Evolutionary conservation across 140 eudicot genomes (phyloP).

Genomic region (Anethum foeniculum): DNA sequence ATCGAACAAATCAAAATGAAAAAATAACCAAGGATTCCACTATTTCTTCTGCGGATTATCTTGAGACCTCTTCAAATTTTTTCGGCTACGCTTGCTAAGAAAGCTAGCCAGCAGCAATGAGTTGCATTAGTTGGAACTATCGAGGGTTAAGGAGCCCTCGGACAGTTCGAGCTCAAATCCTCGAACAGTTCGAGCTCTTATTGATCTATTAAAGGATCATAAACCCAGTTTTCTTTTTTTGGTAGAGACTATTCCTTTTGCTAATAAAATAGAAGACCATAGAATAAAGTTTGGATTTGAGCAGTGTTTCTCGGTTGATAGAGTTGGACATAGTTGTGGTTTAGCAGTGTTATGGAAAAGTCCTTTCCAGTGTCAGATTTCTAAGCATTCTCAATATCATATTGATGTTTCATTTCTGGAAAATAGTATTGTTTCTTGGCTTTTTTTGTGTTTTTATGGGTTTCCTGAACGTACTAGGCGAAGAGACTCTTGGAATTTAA

Average conservation of each 20-base stretch:
- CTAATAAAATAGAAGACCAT: not conserved
- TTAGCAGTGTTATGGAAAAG: not conserved
- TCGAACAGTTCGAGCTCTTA: too few species aligned
- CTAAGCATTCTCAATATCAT: not conserved
- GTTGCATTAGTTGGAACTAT: too few species aligned
- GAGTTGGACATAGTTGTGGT: not conserved
- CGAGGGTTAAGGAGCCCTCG: too few species aligned
- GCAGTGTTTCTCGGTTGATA: too few species aligned
- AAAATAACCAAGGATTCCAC: not conserved
- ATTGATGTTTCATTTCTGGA: not conserved
- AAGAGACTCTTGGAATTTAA: not conserved
- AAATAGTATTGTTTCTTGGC: not conserved
- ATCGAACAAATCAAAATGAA: too few species aligned
- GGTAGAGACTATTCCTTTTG: not conserved
- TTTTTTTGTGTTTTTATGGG: not conserved
- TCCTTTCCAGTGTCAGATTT: too few species aligned
- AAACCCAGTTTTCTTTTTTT: too few species aligned
- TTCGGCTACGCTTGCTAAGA: too few species aligned
- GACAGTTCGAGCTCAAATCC: too few species aligned
- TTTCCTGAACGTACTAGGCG: not conserved
- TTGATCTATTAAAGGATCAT: too few species aligned
- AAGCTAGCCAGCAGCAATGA: too few species aligned
- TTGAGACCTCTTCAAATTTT: too few species aligned
- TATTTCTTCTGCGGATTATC: not conserved
- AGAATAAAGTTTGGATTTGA: not conserved